Conservation (phyloP, 2,329 filamentous ascomycete genomes). For the Fusarium tanahbumbuense region DNA sequence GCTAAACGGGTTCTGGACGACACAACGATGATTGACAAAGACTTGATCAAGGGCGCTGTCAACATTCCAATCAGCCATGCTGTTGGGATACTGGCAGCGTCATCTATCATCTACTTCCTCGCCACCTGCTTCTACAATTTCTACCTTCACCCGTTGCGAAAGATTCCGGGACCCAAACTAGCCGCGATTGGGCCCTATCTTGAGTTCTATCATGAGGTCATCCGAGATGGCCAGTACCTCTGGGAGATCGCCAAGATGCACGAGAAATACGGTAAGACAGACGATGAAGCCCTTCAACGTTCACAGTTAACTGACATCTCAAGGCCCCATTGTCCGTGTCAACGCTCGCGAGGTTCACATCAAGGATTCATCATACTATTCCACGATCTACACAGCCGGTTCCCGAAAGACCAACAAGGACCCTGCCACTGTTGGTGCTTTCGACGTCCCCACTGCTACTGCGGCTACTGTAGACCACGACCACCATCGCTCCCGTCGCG, state of each 20-base stretch:
- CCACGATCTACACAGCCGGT: neutral
- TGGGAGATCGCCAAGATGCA: conserved; percentile 1
- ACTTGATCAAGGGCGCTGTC: neutral
- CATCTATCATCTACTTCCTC: neutral
- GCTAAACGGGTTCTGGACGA: neutral
- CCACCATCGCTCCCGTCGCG: neutral
- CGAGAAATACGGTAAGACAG: neutral
- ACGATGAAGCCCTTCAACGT: no score
- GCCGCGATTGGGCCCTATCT: neutral
- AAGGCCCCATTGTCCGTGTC: neutral
- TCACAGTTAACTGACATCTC: no score
- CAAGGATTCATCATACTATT: neutral
- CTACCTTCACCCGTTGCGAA: neutral
- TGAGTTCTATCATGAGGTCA: neutral
- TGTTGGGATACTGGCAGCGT: neutral
- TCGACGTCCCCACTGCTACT: neutral
- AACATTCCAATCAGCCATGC: neutral
- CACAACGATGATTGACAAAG: neutral
- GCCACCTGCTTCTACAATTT: neutral
- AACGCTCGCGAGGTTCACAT: neutral
- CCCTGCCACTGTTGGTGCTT: neutral
- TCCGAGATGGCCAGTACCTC: neutral
- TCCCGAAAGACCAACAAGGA: neutral
- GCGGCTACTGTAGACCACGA: neutral
- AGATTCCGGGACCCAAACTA: neutral